Base-by-base conservation (phyloP, 2,329 filamentous ascomycete species). In the Penicillium sp. region DNA sequence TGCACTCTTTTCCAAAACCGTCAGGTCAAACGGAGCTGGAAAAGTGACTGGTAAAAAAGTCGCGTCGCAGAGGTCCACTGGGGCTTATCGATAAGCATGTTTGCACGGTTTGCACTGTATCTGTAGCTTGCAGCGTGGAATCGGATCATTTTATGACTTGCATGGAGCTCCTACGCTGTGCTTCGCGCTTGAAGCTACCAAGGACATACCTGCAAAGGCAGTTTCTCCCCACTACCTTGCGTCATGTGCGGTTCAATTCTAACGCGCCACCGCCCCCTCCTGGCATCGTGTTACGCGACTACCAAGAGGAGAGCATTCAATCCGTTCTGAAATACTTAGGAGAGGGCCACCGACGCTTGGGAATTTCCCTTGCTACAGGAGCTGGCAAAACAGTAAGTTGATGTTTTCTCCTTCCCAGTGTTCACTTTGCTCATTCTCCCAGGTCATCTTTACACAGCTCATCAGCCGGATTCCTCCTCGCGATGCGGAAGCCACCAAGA, bases 401-500 rank as follows among this genome's bases (percentile, higher is more conserved):
- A 31, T 34, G 46, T 45, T n/a, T 16, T 31, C 49, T 14, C 18
- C 36, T 39, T 42, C 43, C 38, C 18, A 9, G 32, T 7, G 27
- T 18, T 14, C 13, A n/a, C 49, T 11, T 13, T 18, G 24, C 48
- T 63, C 18, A 64, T 32, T 21, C 40, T 14, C 40, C 32, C 38
- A 91, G 89, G 87, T 99, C 69, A 92, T 99, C 65, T 99, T 99
- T 77, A 97, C 93, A 11, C 92, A 96, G 70, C 82, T 99, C 43
- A 96, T 99, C 58, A 86, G 90, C 66, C 88, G 90, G 54, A 80
- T 97, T 47, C 73, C 79, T 49, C 75, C 86, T 5, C 79, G 78
- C 10, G 77, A 79, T 48, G 71, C 81, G 29, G 69, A 76, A 56
- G 88, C 87, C 21, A 84, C 84, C 1, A 91, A 91, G 69, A 96